phyloP scores from a whole-genome alignment of 2,329 filamentous ascomycete species.

The Colletotrichum lupini region DNA sequence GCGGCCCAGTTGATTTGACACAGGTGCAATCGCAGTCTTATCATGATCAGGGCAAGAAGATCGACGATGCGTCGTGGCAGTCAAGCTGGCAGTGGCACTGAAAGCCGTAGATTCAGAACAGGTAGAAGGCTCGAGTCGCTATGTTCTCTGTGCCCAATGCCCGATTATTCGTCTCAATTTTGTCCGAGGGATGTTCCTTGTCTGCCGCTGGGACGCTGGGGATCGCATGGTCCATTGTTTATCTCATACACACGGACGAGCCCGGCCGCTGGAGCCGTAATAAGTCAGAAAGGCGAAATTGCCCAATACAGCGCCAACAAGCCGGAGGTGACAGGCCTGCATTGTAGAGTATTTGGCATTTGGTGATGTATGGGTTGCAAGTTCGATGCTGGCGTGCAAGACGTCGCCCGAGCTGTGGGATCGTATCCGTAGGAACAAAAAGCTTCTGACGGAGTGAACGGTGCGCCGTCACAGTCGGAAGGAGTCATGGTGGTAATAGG shows the following conservation, averaged over 20 bases:
- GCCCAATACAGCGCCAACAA: neutral
- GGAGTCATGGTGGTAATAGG: neutral
- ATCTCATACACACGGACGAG: conserved; percentile 9
- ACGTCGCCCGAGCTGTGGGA: neutral
- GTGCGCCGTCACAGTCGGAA: neutral
- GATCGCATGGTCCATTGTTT: conserved; percentile 24
- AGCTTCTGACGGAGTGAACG: neutral
- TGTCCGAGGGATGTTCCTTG: conserved; percentile 21
- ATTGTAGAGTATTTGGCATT: neutral
- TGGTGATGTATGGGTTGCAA: neutral
- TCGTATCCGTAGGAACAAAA: neutral
- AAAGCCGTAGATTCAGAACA: neutral
- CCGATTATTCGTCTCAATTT: neutral
- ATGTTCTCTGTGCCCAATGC: neutral
- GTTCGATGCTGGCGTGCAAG: neutral
- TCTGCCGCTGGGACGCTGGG: conserved; percentile 10
- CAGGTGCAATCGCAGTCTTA: neutral
- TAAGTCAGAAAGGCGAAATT: neutral
- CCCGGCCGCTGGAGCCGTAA: conserved; percentile 3
- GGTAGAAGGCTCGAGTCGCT: neutral
- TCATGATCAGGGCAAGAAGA: neutral
- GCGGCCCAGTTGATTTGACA: neutral
- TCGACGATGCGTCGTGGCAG: neutral
- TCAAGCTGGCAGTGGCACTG: neutral
- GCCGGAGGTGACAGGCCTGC: neutral